phyloP scores from a whole-genome alignment of 306 rosid species.

The Leucaena leucocephala region DNA sequence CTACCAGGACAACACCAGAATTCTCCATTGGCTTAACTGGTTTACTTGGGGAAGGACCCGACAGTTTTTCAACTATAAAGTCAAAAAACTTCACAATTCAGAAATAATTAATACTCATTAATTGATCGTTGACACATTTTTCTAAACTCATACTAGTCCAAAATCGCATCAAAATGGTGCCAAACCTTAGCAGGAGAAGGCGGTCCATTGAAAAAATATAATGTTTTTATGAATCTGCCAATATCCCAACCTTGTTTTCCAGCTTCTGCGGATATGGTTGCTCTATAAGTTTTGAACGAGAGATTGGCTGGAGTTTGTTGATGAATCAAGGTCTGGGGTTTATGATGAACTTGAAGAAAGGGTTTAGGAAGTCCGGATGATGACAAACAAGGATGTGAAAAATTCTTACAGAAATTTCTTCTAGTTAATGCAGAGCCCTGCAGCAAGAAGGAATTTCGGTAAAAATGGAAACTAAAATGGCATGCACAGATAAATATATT shows the following conservation, averaged over 20 bases:
- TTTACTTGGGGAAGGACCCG: constrained; percentile 60
- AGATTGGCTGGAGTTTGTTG: constrained; percentile 35
- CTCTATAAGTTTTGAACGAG: constrained; percentile 44
- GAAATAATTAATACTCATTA: constrained; percentile 50
- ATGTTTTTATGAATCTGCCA: constrained; percentile 74
- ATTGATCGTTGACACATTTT: constrained; percentile 34
- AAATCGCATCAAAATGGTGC: constrained; percentile 18
- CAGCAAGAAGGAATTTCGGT: constrained; percentile 32
- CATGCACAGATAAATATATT: constrained; percentile 26
- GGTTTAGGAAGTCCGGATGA: constrained; percentile 64
- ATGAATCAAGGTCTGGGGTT: constrained; percentile 44
- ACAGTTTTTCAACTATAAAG: constrained; percentile 69
- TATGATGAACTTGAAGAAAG: constrained; percentile 65
- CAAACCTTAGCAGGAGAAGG: constrained; percentile 89
- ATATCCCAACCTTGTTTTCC: constrained; percentile 77
- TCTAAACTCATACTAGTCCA: constrained; percentile 4
- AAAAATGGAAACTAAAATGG: constrained; percentile 10
- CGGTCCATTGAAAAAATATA: constrained; percentile 77
- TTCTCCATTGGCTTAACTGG: constrained; percentile 64
- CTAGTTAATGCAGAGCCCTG: constrained; percentile 65
- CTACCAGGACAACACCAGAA: constrained; percentile 77
- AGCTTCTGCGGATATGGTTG: constrained; percentile 60
- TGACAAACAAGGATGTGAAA: constrained; percentile 42
- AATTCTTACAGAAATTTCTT: constrained; percentile 40
- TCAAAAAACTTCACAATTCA: constrained; percentile 78